Base-by-base conservation (phyloP, 2,329 filamentous ascomycete genomes). In the Aureobasidium musti region DNA sequence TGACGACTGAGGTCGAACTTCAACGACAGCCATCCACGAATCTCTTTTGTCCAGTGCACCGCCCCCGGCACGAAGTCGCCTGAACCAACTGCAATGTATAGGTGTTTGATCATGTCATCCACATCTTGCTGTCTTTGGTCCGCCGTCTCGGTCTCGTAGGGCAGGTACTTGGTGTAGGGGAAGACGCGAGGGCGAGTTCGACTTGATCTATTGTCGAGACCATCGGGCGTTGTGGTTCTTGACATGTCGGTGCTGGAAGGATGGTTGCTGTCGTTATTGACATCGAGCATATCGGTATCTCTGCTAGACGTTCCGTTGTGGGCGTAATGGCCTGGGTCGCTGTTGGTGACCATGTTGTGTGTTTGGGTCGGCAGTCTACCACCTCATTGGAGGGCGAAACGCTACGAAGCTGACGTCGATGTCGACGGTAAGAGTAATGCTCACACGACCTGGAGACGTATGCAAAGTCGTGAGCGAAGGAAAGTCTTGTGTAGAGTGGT, bases 1-100 rank as follows among this genome's bases (percentile, higher is more conserved):
- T 90, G 89, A 73, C 91, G 87, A 56, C 92, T 91, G 76, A 97
- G 92, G 80, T 99, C 94, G 76, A 99, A 99, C 83, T 99, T 99
- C 78, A 99, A 87, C 64, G 90, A 91, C 71, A 99, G 84, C 95
- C 96, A 99, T 78, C 90, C 91, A 75, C 93, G 88, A 56, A 99
- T 88, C 84, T 99, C 95, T 71, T 94, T 88, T 19, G 95, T 97
- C 95, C 95, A 99, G 79, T 99, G 94, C 68, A 97, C 84, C 33
- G 94, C 95, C 39, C 95, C 95, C 0, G 94, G 91, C 28, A 90
- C 89, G 78, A 98, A 98, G 78, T 99, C 95, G 71, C 97, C 92
- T 3, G 95, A 90, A 75, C 92, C 89, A 70, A 99, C 84, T 67
- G 94, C 87, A 72, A 97, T 91, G 77, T 97, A 98, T 35, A 99